Conservation (phyloP, 2,329 filamentous ascomycete species). For the Talaromyces pinophilus region DNA sequence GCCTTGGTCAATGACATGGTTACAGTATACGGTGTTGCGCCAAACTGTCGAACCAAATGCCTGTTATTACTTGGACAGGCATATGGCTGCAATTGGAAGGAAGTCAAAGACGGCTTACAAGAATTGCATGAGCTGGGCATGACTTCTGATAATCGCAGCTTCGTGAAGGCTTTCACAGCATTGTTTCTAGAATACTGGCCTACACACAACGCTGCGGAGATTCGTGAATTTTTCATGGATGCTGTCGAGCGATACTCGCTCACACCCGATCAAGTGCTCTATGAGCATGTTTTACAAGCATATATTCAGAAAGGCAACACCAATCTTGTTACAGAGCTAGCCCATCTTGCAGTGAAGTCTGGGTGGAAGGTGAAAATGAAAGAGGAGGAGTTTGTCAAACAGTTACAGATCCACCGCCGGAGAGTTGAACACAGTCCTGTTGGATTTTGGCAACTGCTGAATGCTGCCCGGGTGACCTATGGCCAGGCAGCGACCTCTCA, state of each 20-base stretch:
- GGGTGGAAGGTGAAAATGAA: constrained; percentile 39
- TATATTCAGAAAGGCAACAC: constrained; percentile 42
- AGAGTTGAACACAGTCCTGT: constrained; percentile 38
- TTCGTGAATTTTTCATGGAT: constrained; percentile 39
- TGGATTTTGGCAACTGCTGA: constrained; percentile 45
- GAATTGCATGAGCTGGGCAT: constrained; percentile 40
- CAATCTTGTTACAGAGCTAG: constrained; percentile 36
- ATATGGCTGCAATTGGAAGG: constrained; percentile 43
- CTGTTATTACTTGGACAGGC: constrained; percentile 42
- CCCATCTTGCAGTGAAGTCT: constrained; percentile 33
- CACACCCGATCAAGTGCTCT: constrained; percentile 42
- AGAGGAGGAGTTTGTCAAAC: constrained; percentile 34
- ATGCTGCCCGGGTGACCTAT: constrained; percentile 39
- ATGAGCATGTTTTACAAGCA: constrained; percentile 44
- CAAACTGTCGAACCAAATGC: constrained; percentile 39
- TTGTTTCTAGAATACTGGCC: constrained; percentile 47
- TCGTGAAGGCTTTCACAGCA: constrained; percentile 40
- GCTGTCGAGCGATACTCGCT: constrained; percentile 40
- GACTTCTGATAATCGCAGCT: constrained; percentile 33
- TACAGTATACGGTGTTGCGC: constrained; percentile 32
- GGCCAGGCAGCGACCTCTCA: constrained; percentile 36
- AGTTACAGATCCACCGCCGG: constrained; percentile 39
- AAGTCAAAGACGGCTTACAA: constrained; percentile 40
- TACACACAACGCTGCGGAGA: constrained; percentile 36
- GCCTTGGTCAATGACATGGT: constrained; percentile 40